Base-by-base conservation (phyloP, 805 yeast species). In the Lipomyces japonicus region DNA sequence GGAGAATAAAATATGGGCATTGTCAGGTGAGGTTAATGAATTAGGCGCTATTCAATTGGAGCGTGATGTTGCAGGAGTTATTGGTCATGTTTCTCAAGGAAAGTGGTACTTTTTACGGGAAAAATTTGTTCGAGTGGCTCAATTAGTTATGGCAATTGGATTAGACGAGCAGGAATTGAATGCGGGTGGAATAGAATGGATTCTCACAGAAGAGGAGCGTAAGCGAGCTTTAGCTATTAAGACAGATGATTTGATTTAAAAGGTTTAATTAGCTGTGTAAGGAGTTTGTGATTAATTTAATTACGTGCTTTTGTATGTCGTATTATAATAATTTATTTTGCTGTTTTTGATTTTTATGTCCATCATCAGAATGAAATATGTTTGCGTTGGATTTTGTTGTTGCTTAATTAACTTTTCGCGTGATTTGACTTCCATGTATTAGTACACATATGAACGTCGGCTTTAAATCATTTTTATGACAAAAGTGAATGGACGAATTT, bases 1-100 rank as follows among this genome's bases (percentile, higher is more conserved):
- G 2, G 95, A 87, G 61, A 75, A 77, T 54, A 81, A 81, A 59
- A 70, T 91, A 25, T 78, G 91, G 80, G 58, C 73, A 2, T 71
- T 86, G 40, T 78, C 82, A 42, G 77, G 79, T 45, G 80, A 78
- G 57, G 79, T 88, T 52, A 89, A 86, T 63, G 95, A 86, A 59
- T 68, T 86, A 36, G 97, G 97, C 1, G 81, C 95, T 0, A 75
- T 88, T 18, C 84, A 82, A 57, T 70, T 93, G 43, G 97, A 93
- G 57, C 79, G 86, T 51, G 96, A 90, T 63, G 69, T 89, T 21
- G 79, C 89, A 41, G 73, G 78, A 24, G 75, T 91, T 30, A 85
- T 93, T 44, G 77, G 82, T 39, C 84, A 83, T 50, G 76, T 86
- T 4, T 61, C 66, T 16, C 65, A 95, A 42, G 82, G 80, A 43